A percentile compares a stretch with the other conserved stretches of the same genome.
These are phyloP conservation scores for Lactarius hatsudake DNA, from an alignment of 768 basidiomycete genomes.

Conservation along the genomic window DNA sequence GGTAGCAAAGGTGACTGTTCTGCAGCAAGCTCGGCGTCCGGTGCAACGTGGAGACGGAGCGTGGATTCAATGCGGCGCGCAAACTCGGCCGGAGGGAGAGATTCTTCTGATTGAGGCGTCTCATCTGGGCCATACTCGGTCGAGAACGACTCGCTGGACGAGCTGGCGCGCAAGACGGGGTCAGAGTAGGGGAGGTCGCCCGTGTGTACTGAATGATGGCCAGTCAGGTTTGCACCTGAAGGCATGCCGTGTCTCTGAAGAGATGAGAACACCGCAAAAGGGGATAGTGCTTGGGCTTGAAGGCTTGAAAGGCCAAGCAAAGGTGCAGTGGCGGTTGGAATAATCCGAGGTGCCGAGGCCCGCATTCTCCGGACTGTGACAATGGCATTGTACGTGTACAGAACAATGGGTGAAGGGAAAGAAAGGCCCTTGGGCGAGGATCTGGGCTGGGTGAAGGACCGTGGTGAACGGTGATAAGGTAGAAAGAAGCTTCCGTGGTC, in stretches of 20 bases:
- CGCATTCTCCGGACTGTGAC: not conserved
- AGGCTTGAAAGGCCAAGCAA: not conserved
- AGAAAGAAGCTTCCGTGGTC: not conserved
- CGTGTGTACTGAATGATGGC: not conserved
- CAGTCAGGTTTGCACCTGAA: not conserved
- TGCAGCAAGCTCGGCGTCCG: constrained; percentile 1
- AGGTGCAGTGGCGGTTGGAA: not conserved
- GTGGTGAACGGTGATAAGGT: not conserved
- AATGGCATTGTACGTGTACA: not conserved
- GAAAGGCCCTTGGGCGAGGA: not conserved
- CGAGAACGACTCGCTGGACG: constrained; percentile 2
- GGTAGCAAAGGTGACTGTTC: constrained; percentile 5
- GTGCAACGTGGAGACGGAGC: constrained; percentile 3
- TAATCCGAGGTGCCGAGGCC: not conserved
- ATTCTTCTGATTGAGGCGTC: not conserved
- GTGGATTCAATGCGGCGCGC: not conserved
- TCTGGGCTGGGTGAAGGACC: not conserved
- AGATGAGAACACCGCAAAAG: not conserved
- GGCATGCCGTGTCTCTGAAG: not conserved
- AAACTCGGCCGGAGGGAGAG: not conserved
- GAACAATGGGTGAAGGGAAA: not conserved
- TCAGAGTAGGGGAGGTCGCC: constrained; percentile 8
- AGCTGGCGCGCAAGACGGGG: constrained; percentile 3
- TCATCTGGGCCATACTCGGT: not conserved
- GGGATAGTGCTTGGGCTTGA: not conserved